Evolutionary conservation across 169 alveolate genomes (phyloP), one percentile per base, ranked within the genome.

Genomic region (Babesia sp.): DNA sequence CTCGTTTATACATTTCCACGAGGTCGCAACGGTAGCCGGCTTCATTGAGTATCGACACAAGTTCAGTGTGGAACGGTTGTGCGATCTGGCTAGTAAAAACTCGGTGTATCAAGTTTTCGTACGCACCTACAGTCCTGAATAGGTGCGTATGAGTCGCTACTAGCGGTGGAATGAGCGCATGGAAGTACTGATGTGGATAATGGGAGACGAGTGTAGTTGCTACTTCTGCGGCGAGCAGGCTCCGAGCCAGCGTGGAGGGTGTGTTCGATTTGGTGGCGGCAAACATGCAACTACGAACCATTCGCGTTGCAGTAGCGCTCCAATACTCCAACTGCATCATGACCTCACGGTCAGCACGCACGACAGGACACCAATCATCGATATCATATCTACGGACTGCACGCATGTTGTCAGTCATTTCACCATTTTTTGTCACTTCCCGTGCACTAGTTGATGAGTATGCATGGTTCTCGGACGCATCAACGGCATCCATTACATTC

Each of bases 151-250:
- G 61, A 29, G 74, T 48, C 3, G 63, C 61, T 33, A 64, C 39
- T 24, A 64, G 59, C n/a, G 74, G 33, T 14, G 59, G 31, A 24
- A 28, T 39, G 24, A 72, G 54, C n/a, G 20, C 41, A 46, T 48
- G 18, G 26, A 60, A 58, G 67, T 72, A 72, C 41, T 44, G 69
- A n/a, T 58, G 18, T 20, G 83, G 67, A 36, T 59, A 58, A 29
- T 51, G 55, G 28, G 74, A 16, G 28, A 72, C 42, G 51, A 72
- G 83, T 14, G 73, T 72, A n/a, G 67, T 18, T 11, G 71, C 54
- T 22, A 42, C 77, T 33, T 72, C 83, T 24, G 68, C 64, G n/a
- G 83, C 83, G 37, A 72, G 12, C 26, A 72, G 37, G 42, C 83
- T 60, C 14, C 83, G 63, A 20, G 9, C 22, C n/a, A 50, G 22